Percentiles rank a stretch among this genome's conserved stretches.
Conservation (phyloP, 257 asterid species). For the Rauvolfia tetraphylla region DNA sequence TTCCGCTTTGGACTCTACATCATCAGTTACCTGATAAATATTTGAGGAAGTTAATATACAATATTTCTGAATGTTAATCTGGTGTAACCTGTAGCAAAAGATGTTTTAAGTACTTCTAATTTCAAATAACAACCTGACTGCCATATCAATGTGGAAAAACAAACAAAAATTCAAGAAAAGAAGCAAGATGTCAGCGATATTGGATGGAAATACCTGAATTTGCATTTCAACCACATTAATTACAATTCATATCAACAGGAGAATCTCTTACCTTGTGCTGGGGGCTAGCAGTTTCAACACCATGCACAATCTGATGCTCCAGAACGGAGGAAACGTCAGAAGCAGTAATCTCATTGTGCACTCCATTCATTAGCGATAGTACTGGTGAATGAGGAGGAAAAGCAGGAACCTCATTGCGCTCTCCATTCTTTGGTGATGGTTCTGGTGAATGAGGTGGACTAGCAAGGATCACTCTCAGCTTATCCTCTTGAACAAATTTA, state of each 20-base stretch:
- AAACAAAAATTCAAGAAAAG: background rate
- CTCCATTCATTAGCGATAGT: slow-evolving; percentile 31
- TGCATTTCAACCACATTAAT: background rate
- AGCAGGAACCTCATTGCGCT: slow-evolving; percentile 1
- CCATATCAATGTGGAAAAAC: background rate
- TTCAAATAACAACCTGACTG: background rate
- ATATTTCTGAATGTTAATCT: background rate
- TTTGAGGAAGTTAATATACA: background rate
- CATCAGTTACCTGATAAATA: slow-evolving; percentile 22
- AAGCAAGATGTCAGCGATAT: background rate
- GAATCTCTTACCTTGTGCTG: slow-evolving; percentile 23
- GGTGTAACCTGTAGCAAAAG: background rate
- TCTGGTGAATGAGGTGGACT: slow-evolving; percentile 38
- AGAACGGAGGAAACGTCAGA: slow-evolving; percentile 15
- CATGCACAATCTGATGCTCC: slow-evolving; percentile 22
- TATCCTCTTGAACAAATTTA: slow-evolving; percentile 41
- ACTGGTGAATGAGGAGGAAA: slow-evolving; percentile 21
- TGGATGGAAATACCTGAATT: background rate
- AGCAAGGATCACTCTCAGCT: slow-evolving; percentile 39
- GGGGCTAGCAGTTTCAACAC: slow-evolving; percentile 13
- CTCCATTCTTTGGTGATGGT: slow-evolving; percentile 32
- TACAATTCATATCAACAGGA: background rate
- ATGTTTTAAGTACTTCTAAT: background rate
- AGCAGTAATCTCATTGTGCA: slow-evolving; percentile 13
- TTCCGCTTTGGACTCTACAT: slow-evolving; percentile 20